Evolutionary conservation across 768 basidiomycete species (phyloP), one percentile per base, ranked within the genome.

Genomic region (Tylopilus balloui): DNA sequence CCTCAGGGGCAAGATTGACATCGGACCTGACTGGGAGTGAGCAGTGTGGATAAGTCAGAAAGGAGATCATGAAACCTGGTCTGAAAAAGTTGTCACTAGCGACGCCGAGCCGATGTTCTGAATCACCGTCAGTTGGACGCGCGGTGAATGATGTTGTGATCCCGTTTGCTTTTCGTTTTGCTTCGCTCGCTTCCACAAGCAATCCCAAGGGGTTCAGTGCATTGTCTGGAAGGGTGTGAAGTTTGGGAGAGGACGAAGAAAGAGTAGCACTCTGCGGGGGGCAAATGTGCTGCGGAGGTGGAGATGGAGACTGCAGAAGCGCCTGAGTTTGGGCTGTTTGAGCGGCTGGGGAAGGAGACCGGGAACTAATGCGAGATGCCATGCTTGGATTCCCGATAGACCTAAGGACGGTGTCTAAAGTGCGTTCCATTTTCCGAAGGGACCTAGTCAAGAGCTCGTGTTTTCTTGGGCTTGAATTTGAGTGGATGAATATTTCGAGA

Each of bases 221-320:
- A 62, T 95, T 95, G 66, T 97, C 93, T 0, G 95, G 95, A 5
- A 98, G 71, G 0, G 83, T 90, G 56, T 95, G 92, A 3, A 97
- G 73, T 61, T 93, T 88, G 0, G 93, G 94, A 2, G 91, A 93
- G 2, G 76, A 74, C 1, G 78, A 52, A 29, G 62, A 51, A 41
- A 57, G 53, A 39, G 53, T 50, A 6, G 54, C 31, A 10, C 47
- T 50, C 43, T 64, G 64, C 1, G 56, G 8, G 12, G 69, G 61
- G 20, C 67, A 52, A 19, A 59, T 47, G 12, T 71, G 66, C 17
- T 76, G 71, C 6, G 80, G 76, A 8, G 79, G 72, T 5, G 77
- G 75, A 0, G 79, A 76, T 4, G 72, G 66, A 6, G 73, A 76
- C 38, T 76, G 71, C n/a, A 87, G 61, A 0, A 84, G 77, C 4